Conservation (phyloP, 208 protist species). For the Endotrypanum monterogeii region DNA sequence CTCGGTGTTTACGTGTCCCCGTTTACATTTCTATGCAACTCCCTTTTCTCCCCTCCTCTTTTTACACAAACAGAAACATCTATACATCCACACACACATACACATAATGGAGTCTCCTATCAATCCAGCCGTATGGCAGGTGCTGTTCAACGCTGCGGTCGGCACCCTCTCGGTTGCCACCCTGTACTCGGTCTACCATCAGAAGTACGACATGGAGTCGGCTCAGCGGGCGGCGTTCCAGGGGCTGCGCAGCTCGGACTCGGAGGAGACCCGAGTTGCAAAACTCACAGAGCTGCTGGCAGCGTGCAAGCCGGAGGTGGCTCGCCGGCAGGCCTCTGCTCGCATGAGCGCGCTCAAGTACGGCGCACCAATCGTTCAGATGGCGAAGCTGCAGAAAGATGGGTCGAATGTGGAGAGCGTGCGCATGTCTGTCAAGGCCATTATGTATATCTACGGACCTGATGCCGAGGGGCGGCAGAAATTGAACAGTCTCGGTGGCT, state of each 20-base stretch:
- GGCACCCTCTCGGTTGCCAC: conserved; percentile 48
- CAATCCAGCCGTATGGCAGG: conserved; percentile 70
- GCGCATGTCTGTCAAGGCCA: conserved; percentile 44
- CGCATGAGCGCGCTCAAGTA: conserved; percentile 56
- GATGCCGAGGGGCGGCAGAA: conserved; percentile 54
- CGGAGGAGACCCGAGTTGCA: conserved; percentile 35
- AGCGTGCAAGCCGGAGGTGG: conserved; percentile 61
- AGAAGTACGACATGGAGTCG: conserved; percentile 65
- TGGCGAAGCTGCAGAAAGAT: conserved; percentile 66
- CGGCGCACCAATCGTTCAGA: conserved; percentile 47
- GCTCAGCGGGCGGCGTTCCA: conserved; percentile 39
- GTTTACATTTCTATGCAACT: not conserved
- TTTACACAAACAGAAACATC: not conserved
- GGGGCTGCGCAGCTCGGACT: conserved; percentile 41
- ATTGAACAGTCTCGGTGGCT: conserved; percentile 59
- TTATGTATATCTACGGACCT: conserved; percentile 61
- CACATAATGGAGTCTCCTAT: conserved; percentile 84
- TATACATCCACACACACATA: not conserved
- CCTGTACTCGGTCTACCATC: conserved; percentile 80
- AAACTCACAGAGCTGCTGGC: conserved; percentile 53
- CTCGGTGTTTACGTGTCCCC: not conserved
- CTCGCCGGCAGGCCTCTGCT: conserved; percentile 47
- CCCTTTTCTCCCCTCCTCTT: not conserved
- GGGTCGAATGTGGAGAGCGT: conserved; percentile 65
- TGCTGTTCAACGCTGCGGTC: conserved; percentile 66